phyloP scores from a whole-genome alignment of 139 green algal species.

The Marvania coccoides region DNA sequence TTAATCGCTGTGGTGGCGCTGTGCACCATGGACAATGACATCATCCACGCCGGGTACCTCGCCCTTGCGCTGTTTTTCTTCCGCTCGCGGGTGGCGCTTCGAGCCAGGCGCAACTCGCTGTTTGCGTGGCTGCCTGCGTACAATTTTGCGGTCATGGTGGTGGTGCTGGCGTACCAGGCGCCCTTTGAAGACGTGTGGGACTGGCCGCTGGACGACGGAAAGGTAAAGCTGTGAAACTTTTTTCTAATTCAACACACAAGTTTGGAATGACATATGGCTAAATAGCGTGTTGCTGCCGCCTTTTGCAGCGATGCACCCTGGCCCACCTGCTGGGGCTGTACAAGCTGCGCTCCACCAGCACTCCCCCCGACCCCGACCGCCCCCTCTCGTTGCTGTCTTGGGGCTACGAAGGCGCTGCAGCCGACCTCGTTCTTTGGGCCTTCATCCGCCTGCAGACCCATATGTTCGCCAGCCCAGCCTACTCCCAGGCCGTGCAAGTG shows the following conservation, averaged over 20 bases:
- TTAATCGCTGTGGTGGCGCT: conserved; percentile 46
- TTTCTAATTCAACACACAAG: no score
- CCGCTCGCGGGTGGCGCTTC: conserved; percentile 39
- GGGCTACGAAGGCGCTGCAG: conserved; percentile 17
- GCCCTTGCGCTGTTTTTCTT: conserved; percentile 67
- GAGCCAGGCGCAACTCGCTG: conserved; percentile 22
- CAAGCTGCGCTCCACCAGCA: conserved; percentile 24
- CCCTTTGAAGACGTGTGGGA: conserved; percentile 17
- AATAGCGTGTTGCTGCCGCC: no score
- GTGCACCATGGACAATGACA: conserved; percentile 61
- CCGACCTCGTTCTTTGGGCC: conserved; percentile 60
- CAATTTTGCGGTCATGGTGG: conserved; percentile 63
- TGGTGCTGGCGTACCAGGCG: conserved; percentile 54
- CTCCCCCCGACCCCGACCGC: neutral
- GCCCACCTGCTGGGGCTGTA: conserved; percentile 64
- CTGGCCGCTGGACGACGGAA: conserved; percentile 3
- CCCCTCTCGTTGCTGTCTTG: conserved; percentile 8
- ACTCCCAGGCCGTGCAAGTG: conserved; percentile 18
- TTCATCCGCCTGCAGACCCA: conserved; percentile 51
- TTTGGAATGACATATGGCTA: no score
- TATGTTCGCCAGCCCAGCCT: conserved; percentile 26
- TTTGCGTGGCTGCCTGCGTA: conserved; percentile 62
- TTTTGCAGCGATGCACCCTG: conserved; percentile 44
- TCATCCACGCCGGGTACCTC: conserved; percentile 73
- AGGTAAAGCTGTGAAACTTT: no score